phyloP scores from a whole-genome alignment of 768 basidiomycete genomes.

The Lactifluus pinguis region DNA sequence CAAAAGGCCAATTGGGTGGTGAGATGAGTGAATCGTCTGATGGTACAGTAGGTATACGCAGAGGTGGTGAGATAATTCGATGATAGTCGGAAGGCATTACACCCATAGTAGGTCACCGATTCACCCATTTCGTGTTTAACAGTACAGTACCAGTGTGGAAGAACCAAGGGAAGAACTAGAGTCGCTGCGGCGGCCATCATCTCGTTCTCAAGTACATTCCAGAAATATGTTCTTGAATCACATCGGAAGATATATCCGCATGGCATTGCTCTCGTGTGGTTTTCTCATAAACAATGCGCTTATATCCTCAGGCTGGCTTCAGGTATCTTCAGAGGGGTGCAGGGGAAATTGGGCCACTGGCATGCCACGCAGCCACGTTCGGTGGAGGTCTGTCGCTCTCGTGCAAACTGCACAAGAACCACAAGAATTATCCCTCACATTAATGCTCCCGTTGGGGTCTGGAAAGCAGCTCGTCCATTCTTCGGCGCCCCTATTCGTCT shows the following conservation, averaged over 20 bases:
- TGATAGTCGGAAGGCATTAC: constrained; percentile 47
- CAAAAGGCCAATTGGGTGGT: constrained; percentile 68
- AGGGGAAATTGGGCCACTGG: constrained; percentile 26
- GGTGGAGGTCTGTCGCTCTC: constrained; percentile 40
- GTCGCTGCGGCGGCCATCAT: constrained; percentile 34
- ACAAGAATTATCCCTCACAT: not conserved
- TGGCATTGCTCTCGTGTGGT: constrained; percentile 61
- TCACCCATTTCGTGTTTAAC: no score
- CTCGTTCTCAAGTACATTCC: not conserved
- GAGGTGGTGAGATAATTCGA: constrained; percentile 49
- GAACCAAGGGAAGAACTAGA: constrained; percentile 29
- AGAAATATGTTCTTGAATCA: constrained; percentile 67
- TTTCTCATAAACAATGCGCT: constrained; percentile 72
- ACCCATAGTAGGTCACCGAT: no score
- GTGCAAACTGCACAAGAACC: no score
- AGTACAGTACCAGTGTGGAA: no score
- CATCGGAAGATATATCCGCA: constrained; percentile 58
- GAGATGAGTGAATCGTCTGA: constrained; percentile 40
- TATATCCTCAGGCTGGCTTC: constrained; percentile 42
- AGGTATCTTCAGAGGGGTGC: constrained; percentile 44
- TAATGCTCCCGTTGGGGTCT: not conserved
- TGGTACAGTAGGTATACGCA: constrained; percentile 37
- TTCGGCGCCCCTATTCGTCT: no score
- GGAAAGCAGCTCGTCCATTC: no score
- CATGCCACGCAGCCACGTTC: constrained; percentile 34